phyloP scores from a whole-genome alignment of 371 early-diverging fungal species.

The Blyttiomyces sp. region DNA sequence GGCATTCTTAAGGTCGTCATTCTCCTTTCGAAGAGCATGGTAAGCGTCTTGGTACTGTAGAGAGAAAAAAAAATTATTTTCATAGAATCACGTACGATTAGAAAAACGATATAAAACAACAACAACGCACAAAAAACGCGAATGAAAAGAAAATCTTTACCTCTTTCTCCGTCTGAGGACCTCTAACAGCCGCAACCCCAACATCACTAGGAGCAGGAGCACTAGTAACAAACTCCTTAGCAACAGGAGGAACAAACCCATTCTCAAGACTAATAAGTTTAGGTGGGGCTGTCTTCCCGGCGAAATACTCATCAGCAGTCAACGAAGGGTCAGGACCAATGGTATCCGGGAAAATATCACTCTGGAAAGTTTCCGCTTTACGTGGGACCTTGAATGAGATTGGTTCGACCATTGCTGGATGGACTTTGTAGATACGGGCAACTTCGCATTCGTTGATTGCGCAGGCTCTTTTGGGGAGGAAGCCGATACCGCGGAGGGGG shows the following conservation, averaged over 20 bases:
- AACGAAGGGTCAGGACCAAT: conserved; percentile 79
- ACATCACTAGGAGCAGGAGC: conserved; percentile 57
- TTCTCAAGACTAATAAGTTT: conserved; percentile 76
- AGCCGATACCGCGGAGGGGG: conserved; percentile 92
- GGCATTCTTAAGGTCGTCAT: conserved; percentile 76
- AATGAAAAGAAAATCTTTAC: conserved; percentile 36
- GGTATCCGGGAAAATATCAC: conserved; percentile 91
- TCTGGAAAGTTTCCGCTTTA: conserved; percentile 95
- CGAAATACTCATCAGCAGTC: conserved; percentile 87
- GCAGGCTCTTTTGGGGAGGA: conserved; percentile 90
- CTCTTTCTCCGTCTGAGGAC: conserved; percentile 59
- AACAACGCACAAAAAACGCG: conserved; percentile 55
- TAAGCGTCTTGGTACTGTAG: conserved; percentile 72
- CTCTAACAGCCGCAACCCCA: conserved; percentile 22
- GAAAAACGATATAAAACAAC: conserved; percentile 67
- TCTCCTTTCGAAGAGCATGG: conserved; percentile 72
- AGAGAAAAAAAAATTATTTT: conserved; percentile 36
- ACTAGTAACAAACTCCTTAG: conserved; percentile 72
- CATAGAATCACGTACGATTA: conserved; percentile 78
- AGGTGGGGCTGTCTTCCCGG: conserved; percentile 68
- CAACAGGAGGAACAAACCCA: conserved; percentile 67
- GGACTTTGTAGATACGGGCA: conserved; percentile 90
- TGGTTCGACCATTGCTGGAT: conserved; percentile 82
- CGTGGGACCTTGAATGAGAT: conserved; percentile 96
- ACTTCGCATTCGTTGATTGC: conserved; percentile 86